A percentile compares a stretch with the other conserved stretches of the same genome.
These are phyloP conservation scores for Termitomyces sp. DNA, from an alignment of 768 basidiomycete genomes.

Conservation along the genomic window DNA sequence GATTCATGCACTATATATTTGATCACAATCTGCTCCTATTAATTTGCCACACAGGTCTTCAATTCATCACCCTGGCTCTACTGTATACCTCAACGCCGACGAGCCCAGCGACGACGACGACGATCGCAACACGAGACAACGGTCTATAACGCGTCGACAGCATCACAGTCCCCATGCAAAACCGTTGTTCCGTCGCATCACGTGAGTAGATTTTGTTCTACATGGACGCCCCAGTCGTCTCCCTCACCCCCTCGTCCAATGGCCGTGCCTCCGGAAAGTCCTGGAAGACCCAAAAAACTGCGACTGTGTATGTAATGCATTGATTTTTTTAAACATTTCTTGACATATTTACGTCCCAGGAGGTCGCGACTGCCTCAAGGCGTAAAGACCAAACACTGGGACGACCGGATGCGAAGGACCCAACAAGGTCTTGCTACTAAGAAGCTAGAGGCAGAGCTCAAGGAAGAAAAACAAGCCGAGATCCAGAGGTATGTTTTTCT, in stretches of 20 bases:
- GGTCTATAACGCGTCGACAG: not conserved
- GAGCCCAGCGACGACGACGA: not conserved
- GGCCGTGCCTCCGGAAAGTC: constrained; percentile 67
- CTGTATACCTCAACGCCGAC: not conserved
- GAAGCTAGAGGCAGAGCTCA: constrained; percentile 67
- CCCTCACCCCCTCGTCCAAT: constrained; percentile 51
- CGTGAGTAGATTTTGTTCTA: not conserved
- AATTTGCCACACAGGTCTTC: not conserved
- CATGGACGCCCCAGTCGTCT: constrained; percentile 16
- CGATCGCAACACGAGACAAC: not conserved
- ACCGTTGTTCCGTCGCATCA: not conserved
- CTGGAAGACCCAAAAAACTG: constrained; percentile 52
- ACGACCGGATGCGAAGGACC: constrained; percentile 63
- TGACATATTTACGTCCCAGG: constrained; percentile 28
- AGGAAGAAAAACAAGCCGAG: constrained; percentile 72
- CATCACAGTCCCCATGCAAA: not conserved
- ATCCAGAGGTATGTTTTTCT: constrained; percentile 42
- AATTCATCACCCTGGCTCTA: not conserved
- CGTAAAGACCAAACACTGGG: constrained; percentile 63
- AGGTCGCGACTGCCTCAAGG: constrained; percentile 64
- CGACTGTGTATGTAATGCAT: constrained; percentile 39
- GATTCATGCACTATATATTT: constrained; percentile 7
- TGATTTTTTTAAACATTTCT: not conserved
- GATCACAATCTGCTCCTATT: not conserved
- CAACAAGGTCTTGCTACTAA: constrained; percentile 65